phyloP scores from a whole-genome alignment of 2,329 filamentous ascomycete genomes.

The Cephalotrichum gorgonifer region DNA sequence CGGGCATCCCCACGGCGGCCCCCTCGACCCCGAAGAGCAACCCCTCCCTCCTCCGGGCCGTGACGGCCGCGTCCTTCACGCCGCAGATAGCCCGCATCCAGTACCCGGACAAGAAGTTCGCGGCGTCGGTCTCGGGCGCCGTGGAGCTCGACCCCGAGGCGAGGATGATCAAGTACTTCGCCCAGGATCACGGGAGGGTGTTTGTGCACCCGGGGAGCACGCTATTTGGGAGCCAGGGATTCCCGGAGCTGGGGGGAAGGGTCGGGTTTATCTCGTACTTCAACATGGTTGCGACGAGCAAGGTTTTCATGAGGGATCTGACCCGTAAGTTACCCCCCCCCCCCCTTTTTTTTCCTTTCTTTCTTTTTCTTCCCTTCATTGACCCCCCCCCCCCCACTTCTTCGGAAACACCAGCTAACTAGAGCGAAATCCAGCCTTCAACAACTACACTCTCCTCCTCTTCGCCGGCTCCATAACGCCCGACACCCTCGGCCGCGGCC shows the following conservation, averaged over 20 bases:
- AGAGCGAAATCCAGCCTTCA: constrained; percentile 51
- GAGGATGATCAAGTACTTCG: constrained; percentile 84
- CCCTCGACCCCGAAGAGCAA: background rate
- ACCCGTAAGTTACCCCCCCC: constrained; percentile 54
- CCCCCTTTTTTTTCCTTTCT: background rate
- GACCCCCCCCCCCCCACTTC: constrained; percentile 1
- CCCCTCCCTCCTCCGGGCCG: constrained; percentile 47
- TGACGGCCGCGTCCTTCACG: constrained; percentile 64
- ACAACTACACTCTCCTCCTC: constrained; percentile 76
- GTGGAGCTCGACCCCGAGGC: constrained; percentile 92
- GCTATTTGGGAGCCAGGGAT: constrained; percentile 72
- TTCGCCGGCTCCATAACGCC: constrained; percentile 79
- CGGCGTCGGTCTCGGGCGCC: constrained; percentile 73
- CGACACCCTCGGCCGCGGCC: constrained; percentile 75
- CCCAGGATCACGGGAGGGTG: constrained; percentile 72
- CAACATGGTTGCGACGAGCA: constrained; percentile 81
- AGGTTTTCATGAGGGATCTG: constrained; percentile 83
- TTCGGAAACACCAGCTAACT: background rate
- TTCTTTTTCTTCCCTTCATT: constrained; percentile 6
- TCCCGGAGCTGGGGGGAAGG: constrained; percentile 55
- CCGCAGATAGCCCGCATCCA: constrained; percentile 89
- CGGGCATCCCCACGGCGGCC: constrained; percentile 50
- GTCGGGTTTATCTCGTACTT: constrained; percentile 72
- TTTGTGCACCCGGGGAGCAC: constrained; percentile 89
- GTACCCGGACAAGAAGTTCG: constrained; percentile 93